Conservation (phyloP, 2,329 filamentous ascomycete species). For the Phoma sp. region DNA sequence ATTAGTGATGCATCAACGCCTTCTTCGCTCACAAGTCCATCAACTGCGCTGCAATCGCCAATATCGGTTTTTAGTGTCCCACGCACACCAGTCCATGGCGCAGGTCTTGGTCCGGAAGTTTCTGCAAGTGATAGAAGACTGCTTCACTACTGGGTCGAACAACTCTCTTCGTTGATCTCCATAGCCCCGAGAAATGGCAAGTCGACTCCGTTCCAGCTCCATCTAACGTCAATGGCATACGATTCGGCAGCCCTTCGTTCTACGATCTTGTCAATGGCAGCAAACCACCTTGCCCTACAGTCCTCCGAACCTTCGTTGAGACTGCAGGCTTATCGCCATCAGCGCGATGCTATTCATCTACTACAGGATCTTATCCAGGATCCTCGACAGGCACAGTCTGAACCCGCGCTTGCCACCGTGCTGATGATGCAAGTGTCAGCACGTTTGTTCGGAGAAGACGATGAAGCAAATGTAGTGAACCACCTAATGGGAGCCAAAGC, state of each 20-base stretch:
- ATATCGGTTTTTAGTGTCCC: conserved; percentile 15
- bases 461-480: conserved; percentile 36
- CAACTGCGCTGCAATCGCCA: conserved; percentile 13
- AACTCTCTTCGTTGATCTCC: conserved; percentile 36
- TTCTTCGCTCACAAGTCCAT: conserved; percentile 4
- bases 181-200: conserved; percentile 29
- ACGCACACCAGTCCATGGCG: conserved; percentile 10
- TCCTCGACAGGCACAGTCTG: conserved; percentile 25
- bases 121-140: conserved; percentile 32
- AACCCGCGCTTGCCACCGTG: conserved; percentile 39
- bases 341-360: conserved; percentile 36
- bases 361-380: conserved; percentile 37
- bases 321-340: conserved; percentile 37
- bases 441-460: conserved; percentile 37
- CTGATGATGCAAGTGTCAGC: conserved; percentile 46
- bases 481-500: conserved; percentile 41
- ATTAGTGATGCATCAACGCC: conserved; percentile 25
- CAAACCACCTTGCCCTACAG: conserved; percentile 36
- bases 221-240: conserved; percentile 39
- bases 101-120: conserved; percentile 20
- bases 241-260: conserved; percentile 37
- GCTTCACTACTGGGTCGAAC: conserved; percentile 38
- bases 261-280: conserved; percentile 43
- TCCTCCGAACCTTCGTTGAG: conserved; percentile 29
- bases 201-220: conserved; percentile 35